Evolutionary conservation across 306 rosid genomes (phyloP).

Genomic region (Sechiopsis laciniata): DNA sequence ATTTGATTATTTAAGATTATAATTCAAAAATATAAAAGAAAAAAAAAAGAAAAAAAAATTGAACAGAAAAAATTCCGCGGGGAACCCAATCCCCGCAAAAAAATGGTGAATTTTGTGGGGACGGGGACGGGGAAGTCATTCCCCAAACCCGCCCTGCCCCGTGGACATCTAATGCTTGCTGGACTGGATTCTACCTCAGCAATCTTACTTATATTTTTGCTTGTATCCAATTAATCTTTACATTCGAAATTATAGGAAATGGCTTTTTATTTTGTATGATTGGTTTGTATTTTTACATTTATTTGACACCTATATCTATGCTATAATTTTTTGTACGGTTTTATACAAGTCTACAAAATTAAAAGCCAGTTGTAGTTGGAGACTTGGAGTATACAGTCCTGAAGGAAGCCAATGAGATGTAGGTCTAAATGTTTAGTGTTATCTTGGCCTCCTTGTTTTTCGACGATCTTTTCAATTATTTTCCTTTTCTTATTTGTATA

Average conservation of each 20-base stretch:
- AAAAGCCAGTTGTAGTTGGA: background rate
- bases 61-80: no score
- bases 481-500: background rate
- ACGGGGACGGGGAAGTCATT: no score
- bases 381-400: background rate
- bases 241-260: background rate
- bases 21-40: no score
- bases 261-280: background rate
- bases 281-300: background rate
- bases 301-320: background rate
- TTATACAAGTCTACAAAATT: background rate
- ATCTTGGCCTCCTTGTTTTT: background rate
- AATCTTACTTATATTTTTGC: background rate
- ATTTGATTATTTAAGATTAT: no score
- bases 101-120: no score
- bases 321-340: background rate
- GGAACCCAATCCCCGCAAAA: no score
- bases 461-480: background rate
- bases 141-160: no score
- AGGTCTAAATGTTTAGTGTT: background rate
- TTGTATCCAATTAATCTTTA: background rate
- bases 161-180: background rate
- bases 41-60: no score
- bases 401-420: background rate
- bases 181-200: background rate